phyloP scores from a whole-genome alignment of 164 flowering plant genomes.

The Echeveria elegans region DNA sequence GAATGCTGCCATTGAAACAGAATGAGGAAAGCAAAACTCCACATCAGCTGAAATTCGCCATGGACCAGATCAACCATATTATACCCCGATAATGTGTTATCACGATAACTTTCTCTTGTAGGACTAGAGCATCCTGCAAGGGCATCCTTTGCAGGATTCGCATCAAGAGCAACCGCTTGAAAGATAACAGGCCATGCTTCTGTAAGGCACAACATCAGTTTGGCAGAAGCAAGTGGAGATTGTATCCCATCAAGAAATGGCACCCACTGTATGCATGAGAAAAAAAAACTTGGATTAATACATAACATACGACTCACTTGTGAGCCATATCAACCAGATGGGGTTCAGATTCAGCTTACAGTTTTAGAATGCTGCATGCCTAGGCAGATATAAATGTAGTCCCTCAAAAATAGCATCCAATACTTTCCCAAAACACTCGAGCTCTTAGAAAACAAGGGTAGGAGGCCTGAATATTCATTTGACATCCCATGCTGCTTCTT shows the following conservation, averaged over 20 bases:
- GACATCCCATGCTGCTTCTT: slow-evolving; percentile 41
- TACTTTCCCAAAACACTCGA: slow-evolving; percentile 64
- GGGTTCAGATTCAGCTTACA: slow-evolving; percentile 35
- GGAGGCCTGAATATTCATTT: slow-evolving; percentile 54
- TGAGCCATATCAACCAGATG: neutral
- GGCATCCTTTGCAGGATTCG: slow-evolving; percentile 43
- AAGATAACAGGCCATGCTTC: slow-evolving; percentile 93
- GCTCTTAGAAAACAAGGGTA: slow-evolving; percentile 71
- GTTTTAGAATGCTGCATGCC: slow-evolving; percentile 32
- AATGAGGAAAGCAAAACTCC: slow-evolving; percentile 76
- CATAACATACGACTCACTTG: neutral
- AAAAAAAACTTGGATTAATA: slow-evolving; percentile 10
- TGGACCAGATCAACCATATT: slow-evolving; percentile 63
- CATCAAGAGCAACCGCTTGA: slow-evolving; percentile 82
- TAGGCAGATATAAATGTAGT: slow-evolving; percentile 54
- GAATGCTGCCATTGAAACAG: slow-evolving; percentile 56
- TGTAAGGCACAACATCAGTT: slow-evolving; percentile 62
- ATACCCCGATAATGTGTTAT: slow-evolving; percentile 56
- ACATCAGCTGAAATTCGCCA: slow-evolving; percentile 62
- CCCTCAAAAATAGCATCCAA: slow-evolving; percentile 70
- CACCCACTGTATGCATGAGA: slow-evolving; percentile 44
- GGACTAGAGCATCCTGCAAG: slow-evolving; percentile 21
- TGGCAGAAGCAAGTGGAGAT: slow-evolving; percentile 56
- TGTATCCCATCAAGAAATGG: slow-evolving; percentile 85
- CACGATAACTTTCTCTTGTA: slow-evolving; percentile 18